Evolutionary conservation across 306 rosid species (phyloP), one percentile per base, ranked within the genome.

Genomic region (Abrus pulchellus): DNA sequence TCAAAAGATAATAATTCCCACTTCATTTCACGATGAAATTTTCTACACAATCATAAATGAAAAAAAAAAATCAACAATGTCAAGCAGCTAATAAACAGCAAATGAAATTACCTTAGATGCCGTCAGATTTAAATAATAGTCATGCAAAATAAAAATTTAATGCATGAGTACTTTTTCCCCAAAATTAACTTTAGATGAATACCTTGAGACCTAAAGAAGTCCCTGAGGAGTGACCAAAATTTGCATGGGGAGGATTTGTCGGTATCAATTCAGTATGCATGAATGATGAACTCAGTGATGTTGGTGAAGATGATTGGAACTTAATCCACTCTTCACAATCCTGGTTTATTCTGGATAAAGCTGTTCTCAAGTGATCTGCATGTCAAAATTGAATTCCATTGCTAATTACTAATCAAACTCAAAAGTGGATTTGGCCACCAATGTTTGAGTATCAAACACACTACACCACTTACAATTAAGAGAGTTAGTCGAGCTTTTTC

Each of bases 251-350:
- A 77, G 94, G 94, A 82, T 84, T 81, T 64, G 84, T 55, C 72
- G 93, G 97, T 3, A 93, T 86, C 83, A 92, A 80, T 56, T 93
- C 97, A 4, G 85, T 48, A 71, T 90, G 93, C 64, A 87, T 72
- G 87, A 83, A 84, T 63, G 98, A 55, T 63, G 93, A 66, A 74
- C 55, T 82, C 45, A 86, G 68, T 79, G 97, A 82, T 75, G 87
- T 55, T 69, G 90, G 88, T 77, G 97, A 88, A 76, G 97, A 77
- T 20, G 90, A 82, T 29, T 80, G 78, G 65, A 88, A 36, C 82
- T 81, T 92, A 69, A 87, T 89, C 99, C 93, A 93, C 86, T 92
- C 98, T 40, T 96, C 97, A 75, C 97, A 88, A 75, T 96, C 97
- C 80, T 96, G 92, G 20, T 83, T 76, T 86, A 91, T 89, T 87